A percentile compares a stretch with the other conserved stretches of the same genome.
phyloP scores from a whole-genome alignment of 345 rosid species.

The Rhodamnia rubescens region DNA sequence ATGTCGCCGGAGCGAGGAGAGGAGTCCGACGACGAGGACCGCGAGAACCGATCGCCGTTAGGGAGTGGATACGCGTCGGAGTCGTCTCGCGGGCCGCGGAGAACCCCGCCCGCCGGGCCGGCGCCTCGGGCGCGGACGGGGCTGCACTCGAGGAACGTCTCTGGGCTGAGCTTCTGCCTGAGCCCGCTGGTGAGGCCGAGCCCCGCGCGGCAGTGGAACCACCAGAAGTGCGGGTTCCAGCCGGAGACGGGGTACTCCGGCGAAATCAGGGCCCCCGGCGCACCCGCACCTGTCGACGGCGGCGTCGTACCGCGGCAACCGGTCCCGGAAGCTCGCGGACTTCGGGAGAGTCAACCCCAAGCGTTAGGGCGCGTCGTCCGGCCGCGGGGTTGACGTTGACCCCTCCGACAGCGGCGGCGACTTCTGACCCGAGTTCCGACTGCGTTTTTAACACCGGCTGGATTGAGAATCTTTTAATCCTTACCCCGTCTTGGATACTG shows the following conservation, averaged over 20 bases:
- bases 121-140: conserved; percentile 23
- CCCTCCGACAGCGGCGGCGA: background rate
- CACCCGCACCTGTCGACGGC: conserved; percentile 67
- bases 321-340: conserved; percentile 87
- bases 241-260: conserved; percentile 39
- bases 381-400: background rate
- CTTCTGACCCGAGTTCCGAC: background rate
- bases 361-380: conserved; percentile 21
- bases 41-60: conserved; percentile 21
- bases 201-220: conserved; percentile 51
- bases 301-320: conserved; percentile 57
- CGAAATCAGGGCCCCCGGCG: conserved; percentile 30
- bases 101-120: conserved; percentile 19
- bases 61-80: conserved; percentile 31
- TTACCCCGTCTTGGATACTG: too few relatives aligned
- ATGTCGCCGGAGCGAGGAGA: conserved; percentile 58
- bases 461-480: too few relatives aligned
- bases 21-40: conserved; percentile 17
- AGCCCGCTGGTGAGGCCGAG: conserved; percentile 86
- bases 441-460: background rate
- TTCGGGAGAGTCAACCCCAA: conserved; percentile 61
- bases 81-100: conserved; percentile 21
- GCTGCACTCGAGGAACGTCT: conserved; percentile 20
- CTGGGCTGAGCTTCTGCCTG: conserved; percentile 69
- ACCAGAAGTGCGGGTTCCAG: conserved; percentile 35